phyloP scores from a whole-genome alignment of 2,329 filamentous ascomycete species.

The Verticillium isaacii region DNA sequence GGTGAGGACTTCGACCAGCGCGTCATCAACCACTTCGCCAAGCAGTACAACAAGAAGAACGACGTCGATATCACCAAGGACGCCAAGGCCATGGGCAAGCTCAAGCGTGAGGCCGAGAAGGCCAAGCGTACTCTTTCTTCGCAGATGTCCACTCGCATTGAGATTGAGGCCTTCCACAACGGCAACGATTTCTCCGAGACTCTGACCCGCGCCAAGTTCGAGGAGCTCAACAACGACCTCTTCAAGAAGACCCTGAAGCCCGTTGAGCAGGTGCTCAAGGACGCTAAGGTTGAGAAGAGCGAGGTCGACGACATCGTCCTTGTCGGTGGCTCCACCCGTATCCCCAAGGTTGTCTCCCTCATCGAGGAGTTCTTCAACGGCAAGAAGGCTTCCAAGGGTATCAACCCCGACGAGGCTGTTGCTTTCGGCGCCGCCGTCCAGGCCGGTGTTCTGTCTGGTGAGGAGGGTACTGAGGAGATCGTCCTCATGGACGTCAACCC shows the following conservation, averaged over 20 bases:
- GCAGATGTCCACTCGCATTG: slow-evolving; percentile 87
- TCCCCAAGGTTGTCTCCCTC: slow-evolving; percentile 92
- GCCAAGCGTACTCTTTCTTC: slow-evolving; percentile 97
- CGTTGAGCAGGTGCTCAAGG: slow-evolving; percentile 97
- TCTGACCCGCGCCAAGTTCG: slow-evolving; percentile 96
- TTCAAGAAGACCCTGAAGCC: slow-evolving; percentile 99
- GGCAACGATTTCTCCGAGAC: slow-evolving; percentile 99
- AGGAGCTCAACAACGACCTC: slow-evolving; percentile 97
- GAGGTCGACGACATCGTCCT: slow-evolving; percentile 96
- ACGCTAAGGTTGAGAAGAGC: slow-evolving; percentile 93
- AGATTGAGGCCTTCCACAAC: slow-evolving; percentile 96
- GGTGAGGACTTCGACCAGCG: slow-evolving; percentile 99
- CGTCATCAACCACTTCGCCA: slow-evolving; percentile 92
- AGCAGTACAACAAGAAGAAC: slow-evolving; percentile 99
- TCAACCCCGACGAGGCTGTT: slow-evolving; percentile 98
- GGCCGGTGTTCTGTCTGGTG: slow-evolving; percentile 88
- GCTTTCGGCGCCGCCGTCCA: slow-evolving; percentile 97
- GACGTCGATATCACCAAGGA: slow-evolving; percentile 89
- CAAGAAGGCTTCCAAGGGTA: slow-evolving; percentile 98
- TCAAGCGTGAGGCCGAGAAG: slow-evolving; percentile 99
- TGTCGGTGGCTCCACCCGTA: slow-evolving; percentile 97
- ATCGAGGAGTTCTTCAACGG: slow-evolving; percentile 93
- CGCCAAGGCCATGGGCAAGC: slow-evolving; percentile 96
- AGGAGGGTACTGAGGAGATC: slow-evolving; percentile 72
- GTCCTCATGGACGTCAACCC: slow-evolving; percentile 98